A percentile compares a stretch with the other conserved stretches of the same genome.
Conservation (phyloP, 768 basidiomycete species). For the Tephrocybe sp. region DNA sequence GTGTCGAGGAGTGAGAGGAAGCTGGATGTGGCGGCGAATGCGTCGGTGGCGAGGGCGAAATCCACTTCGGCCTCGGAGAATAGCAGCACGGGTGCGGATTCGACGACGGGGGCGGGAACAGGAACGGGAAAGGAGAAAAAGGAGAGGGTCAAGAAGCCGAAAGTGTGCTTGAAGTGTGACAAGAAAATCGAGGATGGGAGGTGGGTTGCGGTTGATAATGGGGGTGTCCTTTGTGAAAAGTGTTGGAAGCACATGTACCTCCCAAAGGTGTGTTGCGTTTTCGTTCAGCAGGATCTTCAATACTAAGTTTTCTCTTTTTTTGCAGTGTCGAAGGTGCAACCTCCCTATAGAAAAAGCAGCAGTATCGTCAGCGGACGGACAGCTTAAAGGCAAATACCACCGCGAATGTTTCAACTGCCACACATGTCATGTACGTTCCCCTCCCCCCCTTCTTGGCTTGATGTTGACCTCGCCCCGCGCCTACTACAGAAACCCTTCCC, state of each 20-base stretch:
- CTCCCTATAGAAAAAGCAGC: slow-evolving; percentile 89
- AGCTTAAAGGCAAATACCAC: slow-evolving; percentile 95
- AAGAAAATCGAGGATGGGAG: slow-evolving; percentile 74
- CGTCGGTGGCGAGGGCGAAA: slow-evolving; percentile 43
- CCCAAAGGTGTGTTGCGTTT: slow-evolving; percentile 61
- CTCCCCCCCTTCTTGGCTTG: slow-evolving; percentile 2
- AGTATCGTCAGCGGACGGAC: slow-evolving; percentile 89
- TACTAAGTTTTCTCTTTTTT: slow-evolving; percentile 1
- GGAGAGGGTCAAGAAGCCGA: slow-evolving; percentile 33
- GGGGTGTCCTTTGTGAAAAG: slow-evolving; percentile 76
- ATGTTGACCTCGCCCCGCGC: neutral
- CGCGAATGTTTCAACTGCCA: slow-evolving; percentile 89
- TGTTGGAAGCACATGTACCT: slow-evolving; percentile 98
- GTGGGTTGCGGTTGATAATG: slow-evolving; percentile 81
- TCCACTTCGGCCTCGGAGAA: slow-evolving; percentile 56
- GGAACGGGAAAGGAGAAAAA: slow-evolving; percentile 25
- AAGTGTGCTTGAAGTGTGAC: slow-evolving; percentile 67
- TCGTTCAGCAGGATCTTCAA: slow-evolving; percentile 2
- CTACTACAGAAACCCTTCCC: slow-evolving; percentile 77
- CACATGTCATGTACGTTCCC: slow-evolving; percentile 61
- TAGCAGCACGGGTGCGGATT: slow-evolving; percentile 52
- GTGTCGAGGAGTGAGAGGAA: slow-evolving; percentile 37
- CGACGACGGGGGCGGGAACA: too few relatives aligned
- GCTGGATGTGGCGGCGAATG: slow-evolving; percentile 61
- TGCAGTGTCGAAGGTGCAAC: slow-evolving; percentile 84